These are phyloP conservation scores for Coemansia sp. DNA, from an alignment of 192 early-diverging fungal genomes.

Conservation along the genomic window DNA sequence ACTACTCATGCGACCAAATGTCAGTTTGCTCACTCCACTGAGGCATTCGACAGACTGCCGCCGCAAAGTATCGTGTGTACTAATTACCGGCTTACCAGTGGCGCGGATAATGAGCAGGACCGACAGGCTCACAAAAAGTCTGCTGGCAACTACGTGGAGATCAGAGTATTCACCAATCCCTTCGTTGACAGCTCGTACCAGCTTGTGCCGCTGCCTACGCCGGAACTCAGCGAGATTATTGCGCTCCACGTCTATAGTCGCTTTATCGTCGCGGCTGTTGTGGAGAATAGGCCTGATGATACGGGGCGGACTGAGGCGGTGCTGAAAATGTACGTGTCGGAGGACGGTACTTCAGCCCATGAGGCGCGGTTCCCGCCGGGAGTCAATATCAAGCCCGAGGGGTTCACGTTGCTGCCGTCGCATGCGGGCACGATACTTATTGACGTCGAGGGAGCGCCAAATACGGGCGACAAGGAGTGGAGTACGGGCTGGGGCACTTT, in stretches of 20 bases:
- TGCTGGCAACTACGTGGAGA: conserved; percentile 69
- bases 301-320: conserved; percentile 27
- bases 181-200: conserved; percentile 19
- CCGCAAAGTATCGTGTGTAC: conserved; percentile 79
- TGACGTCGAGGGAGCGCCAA: conserved; percentile 69
- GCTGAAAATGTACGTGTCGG: conserved; percentile 71
- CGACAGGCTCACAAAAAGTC: conserved; percentile 21
- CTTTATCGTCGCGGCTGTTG: conserved; percentile 45
- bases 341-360: conserved; percentile 72
- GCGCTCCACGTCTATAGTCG: conserved; percentile 41
- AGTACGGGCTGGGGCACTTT: conserved; percentile 58
- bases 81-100: conserved; percentile 62
- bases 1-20: conserved; percentile 87
- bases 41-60: conserved; percentile 61
- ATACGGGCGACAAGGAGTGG: conserved; percentile 44
- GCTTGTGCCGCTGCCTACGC: conserved; percentile 19
- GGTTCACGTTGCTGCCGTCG: conserved; percentile 86
- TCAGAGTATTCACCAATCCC: conserved; percentile 61
- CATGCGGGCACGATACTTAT: conserved; percentile 78
- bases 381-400: conserved; percentile 70
- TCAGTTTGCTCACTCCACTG: conserved; percentile 69
- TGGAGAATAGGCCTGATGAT: conserved; percentile 22
- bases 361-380: conserved; percentile 86
- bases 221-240: conserved; percentile 29
- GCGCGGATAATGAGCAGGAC: conserved; percentile 58